Conservation (phyloP, 2,329 filamentous ascomycete species). For the Paraphaeosphaeria sporulosa region DNA sequence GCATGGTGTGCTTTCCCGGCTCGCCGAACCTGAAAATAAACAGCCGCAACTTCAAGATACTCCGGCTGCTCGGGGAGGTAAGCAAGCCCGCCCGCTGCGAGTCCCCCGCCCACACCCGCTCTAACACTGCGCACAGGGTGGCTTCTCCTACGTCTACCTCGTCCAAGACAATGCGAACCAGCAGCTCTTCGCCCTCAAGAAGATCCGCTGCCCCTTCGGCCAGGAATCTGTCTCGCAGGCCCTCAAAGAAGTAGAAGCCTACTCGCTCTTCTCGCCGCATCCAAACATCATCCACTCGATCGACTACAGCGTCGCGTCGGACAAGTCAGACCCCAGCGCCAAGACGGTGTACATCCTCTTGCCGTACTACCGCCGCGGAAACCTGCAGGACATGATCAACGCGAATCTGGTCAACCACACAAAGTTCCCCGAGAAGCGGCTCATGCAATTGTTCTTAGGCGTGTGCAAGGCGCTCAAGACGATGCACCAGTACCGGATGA, state of each 20-base stretch:
- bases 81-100: constrained; percentile 27
- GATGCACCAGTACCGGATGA: constrained; percentile 88
- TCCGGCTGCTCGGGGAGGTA: constrained; percentile 91
- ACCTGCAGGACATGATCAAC: constrained; percentile 98
- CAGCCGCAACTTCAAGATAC: constrained; percentile 91
- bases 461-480: constrained; percentile 86
- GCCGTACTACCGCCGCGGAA: constrained; percentile 93
- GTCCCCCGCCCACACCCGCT: background rate
- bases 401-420: constrained; percentile 97
- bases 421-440: constrained; percentile 82
- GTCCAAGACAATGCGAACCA: constrained; percentile 88
- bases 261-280: constrained; percentile 83
- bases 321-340: constrained; percentile 70
- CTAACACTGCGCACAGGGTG: constrained; percentile 66
- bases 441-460: constrained; percentile 91
- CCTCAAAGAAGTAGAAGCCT: constrained; percentile 96
- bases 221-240: constrained; percentile 94
- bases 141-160: constrained; percentile 98
- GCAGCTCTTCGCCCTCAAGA: constrained; percentile 92
- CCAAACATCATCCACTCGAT: constrained; percentile 86
- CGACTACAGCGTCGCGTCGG: constrained; percentile 82
- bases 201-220: constrained; percentile 98
- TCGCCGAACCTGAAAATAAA: constrained; percentile 96
- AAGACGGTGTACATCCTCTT: constrained; percentile 98
- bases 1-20: constrained; percentile 94